Evolutionary conservation across 2,329 filamentous ascomycete genomes (phyloP).

Genomic region (Grosmannia clavigera): DNA sequence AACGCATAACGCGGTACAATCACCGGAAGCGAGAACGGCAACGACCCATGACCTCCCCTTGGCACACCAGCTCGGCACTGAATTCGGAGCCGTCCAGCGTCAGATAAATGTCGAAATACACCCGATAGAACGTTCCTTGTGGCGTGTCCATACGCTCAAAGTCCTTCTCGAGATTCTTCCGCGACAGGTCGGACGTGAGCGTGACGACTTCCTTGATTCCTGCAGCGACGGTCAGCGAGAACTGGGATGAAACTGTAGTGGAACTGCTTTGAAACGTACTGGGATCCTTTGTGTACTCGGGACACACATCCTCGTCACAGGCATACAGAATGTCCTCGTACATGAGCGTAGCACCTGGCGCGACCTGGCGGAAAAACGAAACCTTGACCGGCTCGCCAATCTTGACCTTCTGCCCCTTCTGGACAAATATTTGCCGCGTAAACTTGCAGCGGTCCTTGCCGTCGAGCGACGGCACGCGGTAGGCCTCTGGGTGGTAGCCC

Average conservation of each 20-base stretch:
- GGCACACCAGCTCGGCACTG: slow-evolving; percentile 96
- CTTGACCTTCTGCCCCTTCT: slow-evolving; percentile 97
- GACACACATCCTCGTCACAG: slow-evolving; percentile 95
- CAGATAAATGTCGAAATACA: slow-evolving; percentile 71
- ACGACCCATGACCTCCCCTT: slow-evolving; percentile 96
- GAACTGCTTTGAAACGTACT: slow-evolving; percentile 51
- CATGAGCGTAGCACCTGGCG: slow-evolving; percentile 94
- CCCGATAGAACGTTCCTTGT: slow-evolving; percentile 88
- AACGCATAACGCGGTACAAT: slow-evolving; percentile 5
- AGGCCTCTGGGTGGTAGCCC: slow-evolving; percentile 94
- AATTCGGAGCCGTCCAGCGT: slow-evolving; percentile 96
- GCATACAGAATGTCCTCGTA: slow-evolving; percentile 98
- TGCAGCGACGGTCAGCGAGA: slow-evolving; percentile 23
- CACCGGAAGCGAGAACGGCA: slow-evolving; percentile 81
- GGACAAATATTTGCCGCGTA: slow-evolving; percentile 94
- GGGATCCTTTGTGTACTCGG: slow-evolving; percentile 97
- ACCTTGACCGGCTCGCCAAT: slow-evolving; percentile 98
- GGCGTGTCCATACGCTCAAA: slow-evolving; percentile 99
- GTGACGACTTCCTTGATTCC: slow-evolving; percentile 99
- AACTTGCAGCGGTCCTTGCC: slow-evolving; percentile 99
- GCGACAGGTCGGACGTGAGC: slow-evolving; percentile 87
- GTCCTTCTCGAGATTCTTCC: slow-evolving; percentile 98
- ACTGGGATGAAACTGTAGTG: not conserved
- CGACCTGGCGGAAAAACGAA: slow-evolving; percentile 95
- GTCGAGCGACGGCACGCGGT: slow-evolving; percentile 90